Evolutionary conservation across 768 basidiomycete genomes (phyloP).

Genomic region (Astraeus odoratus): DNA sequence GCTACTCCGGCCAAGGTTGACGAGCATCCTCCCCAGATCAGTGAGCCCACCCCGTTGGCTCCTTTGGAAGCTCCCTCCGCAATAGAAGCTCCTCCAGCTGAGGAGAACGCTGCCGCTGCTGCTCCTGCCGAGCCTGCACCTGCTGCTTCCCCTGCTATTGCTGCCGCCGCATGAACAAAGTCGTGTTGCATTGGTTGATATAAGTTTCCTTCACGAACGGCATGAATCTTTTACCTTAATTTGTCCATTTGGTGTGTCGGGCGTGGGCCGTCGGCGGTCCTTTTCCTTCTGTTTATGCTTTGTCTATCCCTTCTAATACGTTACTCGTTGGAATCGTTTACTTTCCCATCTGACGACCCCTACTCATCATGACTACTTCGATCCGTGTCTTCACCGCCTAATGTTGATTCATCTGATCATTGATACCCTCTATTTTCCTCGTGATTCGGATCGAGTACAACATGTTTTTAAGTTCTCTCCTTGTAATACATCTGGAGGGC

Average conservation of each 20-base stretch:
- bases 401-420: slow-evolving; percentile 59
- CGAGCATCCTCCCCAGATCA: slow-evolving; percentile 84
- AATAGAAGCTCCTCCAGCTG: slow-evolving; percentile 27
- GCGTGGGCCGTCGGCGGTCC: slow-evolving; percentile 33
- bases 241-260: slow-evolving; percentile 31
- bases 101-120: slow-evolving; percentile 26
- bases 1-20: slow-evolving; percentile 74
- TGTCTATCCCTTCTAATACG: slow-evolving; percentile 29
- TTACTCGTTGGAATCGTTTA: slow-evolving; percentile 54
- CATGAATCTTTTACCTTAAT: slow-evolving; percentile 33
- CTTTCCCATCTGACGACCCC: slow-evolving; percentile 44
- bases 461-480: slow-evolving; percentile 28
- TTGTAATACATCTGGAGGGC: slow-evolving; percentile 25
- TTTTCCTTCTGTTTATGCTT: slow-evolving; percentile 30
- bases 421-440: slow-evolving; percentile 40
- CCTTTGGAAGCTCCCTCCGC: slow-evolving; percentile 76
- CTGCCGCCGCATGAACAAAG: slow-evolving; percentile 65
- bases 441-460: slow-evolving; percentile 24
- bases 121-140: slow-evolving; percentile 32
- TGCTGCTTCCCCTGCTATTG: slow-evolving; percentile 55
- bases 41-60: slow-evolving; percentile 73
- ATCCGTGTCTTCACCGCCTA: slow-evolving; percentile 57
- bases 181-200: slow-evolving; percentile 8
- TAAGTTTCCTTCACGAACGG: slow-evolving; percentile 36
- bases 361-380: slow-evolving; percentile 54